Evolutionary conservation across 331 rosid species (phyloP).

Genomic region (Cydonia oblonga): DNA sequence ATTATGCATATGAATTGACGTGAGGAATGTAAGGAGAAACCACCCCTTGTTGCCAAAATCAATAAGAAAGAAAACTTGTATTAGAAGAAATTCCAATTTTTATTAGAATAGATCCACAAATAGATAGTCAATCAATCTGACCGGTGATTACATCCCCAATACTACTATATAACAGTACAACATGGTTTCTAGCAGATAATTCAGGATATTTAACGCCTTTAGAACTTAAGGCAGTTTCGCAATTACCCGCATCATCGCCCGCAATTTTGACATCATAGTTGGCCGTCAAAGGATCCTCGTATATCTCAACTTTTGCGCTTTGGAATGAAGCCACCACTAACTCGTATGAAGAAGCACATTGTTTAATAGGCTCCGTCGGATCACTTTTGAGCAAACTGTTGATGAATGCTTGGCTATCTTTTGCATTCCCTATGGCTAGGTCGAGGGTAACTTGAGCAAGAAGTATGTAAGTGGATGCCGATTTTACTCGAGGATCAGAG

Average conservation of each 20-base stretch:
- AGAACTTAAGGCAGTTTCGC: neutral
- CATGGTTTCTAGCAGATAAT: neutral
- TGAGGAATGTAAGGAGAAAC: no score
- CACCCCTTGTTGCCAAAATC: no score
- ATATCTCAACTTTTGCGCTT: neutral
- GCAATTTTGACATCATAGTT: slow-evolving; percentile 10
- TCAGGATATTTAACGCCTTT: neutral
- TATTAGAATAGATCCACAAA: no score
- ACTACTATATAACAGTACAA: neutral
- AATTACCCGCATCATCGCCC: neutral
- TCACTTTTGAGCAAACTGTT: neutral
- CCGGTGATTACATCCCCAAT: slow-evolving; percentile 3
- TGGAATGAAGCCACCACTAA: neutral
- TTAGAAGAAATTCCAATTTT: no score
- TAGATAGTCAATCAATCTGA: no score
- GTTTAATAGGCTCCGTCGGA: neutral
- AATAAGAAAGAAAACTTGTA: no score
- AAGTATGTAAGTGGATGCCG: neutral
- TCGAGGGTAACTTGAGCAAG: slow-evolving; percentile 4
- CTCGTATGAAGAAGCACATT: neutral
- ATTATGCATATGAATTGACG: no score
- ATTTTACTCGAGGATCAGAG: neutral
- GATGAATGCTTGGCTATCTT: neutral
- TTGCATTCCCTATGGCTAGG: neutral
- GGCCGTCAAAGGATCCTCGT: slow-evolving; percentile 7